Base-by-base conservation (phyloP, 495 filamentous ascomycete species). In the Podospora didyma region DNA sequence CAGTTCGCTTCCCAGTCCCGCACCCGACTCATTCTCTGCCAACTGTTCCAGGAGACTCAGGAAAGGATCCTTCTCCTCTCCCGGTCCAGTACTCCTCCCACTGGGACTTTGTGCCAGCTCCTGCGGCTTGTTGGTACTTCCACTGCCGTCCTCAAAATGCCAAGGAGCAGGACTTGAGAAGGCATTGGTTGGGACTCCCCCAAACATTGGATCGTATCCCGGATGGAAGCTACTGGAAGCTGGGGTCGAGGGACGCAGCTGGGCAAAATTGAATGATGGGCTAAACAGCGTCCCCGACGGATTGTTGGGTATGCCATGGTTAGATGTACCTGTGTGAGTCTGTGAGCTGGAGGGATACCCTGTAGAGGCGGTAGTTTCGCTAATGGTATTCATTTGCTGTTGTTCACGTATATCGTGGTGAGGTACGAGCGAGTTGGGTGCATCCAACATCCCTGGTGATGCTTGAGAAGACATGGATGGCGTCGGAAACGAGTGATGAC, bases 31-130 rank as follows among this genome's bases (percentile, higher is more conserved):
- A 63, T 89, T 90, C 69, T 91, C 87, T 0, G 88, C 88, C 54
- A 93, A 70, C 72, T 91, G 89, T 65, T 93, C 89, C 35, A 93
- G 74, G 46, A 93, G 65, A 56, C 83, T 88, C 24, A 93, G 63
- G 61, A 93, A 93, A 2, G 89, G 89, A 64, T 93, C 89, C 53
- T 87, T 90, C 55, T 91, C 89, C 37, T 75, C 75, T 12, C 57
- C 64, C 7, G 62, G 52, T 2, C 52, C 69, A 64, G 48, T 68
- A 2, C 72, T 79, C 21, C 67, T 70, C 3, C 54, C 64, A 2
- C 63, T 71, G 0, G 78, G 73, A 37, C 71, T 79, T 42, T 72
- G 63, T 47, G 12, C 39, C 10, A 51, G 46, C n/a, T 61, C 66
- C 10, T 47, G 55, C 7, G 59, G 52, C 51, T 51, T 58, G 47